Conservation (phyloP, 23 red algal species). For the Gracilaria caudata region DNA sequence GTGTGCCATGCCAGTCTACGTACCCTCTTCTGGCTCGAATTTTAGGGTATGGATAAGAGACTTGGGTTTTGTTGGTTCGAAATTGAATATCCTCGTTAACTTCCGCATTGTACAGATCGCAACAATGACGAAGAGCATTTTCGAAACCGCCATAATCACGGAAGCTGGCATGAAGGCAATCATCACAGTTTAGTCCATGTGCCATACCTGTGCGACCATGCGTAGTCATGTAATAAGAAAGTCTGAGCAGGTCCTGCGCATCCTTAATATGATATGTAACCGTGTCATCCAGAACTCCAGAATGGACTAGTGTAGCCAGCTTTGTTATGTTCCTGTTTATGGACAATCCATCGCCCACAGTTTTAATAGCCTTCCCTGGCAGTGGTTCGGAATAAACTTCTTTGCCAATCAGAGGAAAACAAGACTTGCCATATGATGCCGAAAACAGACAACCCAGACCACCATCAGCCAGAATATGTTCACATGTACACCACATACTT, state of each 20-base stretch:
- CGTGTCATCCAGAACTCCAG: conserved; percentile 4
- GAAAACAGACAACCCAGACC: neutral
- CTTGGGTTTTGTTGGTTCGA: neutral
- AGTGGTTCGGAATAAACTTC: neutral
- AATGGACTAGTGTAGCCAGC: neutral
- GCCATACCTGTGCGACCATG: neutral
- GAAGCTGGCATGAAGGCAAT: conserved; percentile 9
- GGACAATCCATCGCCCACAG: neutral
- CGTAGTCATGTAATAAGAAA: neutral
- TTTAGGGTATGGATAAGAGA: neutral
- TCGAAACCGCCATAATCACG: neutral
- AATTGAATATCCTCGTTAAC: neutral
- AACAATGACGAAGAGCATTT: neutral
- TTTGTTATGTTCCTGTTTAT: neutral
- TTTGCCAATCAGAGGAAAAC: neutral
- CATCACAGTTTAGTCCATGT: neutral
- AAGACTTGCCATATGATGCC: no score
- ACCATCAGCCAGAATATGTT: neutral
- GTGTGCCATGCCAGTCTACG: neutral
- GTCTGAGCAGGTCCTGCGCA: conserved; percentile 17
- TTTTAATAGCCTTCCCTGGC: neutral
- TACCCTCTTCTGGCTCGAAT: neutral
- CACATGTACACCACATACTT: neutral
- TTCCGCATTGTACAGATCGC: neutral
- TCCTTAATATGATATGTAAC: conserved; percentile 2